These are phyloP conservation scores for Torrubiella hemipterigena DNA, from an alignment of 2,329 filamentous ascomycete species.

Conservation along the genomic window DNA sequence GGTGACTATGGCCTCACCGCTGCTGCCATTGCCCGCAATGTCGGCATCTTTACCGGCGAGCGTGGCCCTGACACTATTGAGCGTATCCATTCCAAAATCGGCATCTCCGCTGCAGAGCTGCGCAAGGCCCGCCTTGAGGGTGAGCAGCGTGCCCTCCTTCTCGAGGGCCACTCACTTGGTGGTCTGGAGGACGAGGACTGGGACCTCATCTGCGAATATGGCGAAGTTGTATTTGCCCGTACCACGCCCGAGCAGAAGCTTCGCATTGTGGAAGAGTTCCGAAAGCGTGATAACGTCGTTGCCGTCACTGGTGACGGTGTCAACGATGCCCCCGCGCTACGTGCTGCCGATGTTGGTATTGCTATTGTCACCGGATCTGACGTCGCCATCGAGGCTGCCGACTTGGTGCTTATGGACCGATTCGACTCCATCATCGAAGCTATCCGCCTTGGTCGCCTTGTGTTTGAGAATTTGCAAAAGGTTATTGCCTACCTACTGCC, in stretches of 20 bases:
- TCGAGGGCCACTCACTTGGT: conserved; percentile 47
- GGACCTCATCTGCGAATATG: conserved; percentile 33
- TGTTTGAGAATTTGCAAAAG: conserved; percentile 29
- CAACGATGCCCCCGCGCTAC: conserved; percentile 54
- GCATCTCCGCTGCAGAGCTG: conserved; percentile 8
- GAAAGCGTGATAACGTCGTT: conserved; percentile 44
- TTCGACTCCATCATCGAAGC: conserved; percentile 61
- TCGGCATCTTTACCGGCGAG: conserved; percentile 45
- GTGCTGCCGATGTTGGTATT: conserved; percentile 57
- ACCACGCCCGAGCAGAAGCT: conserved; percentile 61
- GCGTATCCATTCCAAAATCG: conserved; percentile 9
- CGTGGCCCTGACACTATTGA: conserved; percentile 27
- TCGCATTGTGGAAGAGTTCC: conserved; percentile 58
- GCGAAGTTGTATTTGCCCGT: conserved; percentile 55
- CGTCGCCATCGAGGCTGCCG: conserved; percentile 51
- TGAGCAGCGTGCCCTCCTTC: conserved; percentile 14
- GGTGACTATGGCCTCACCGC: conserved; percentile 42
- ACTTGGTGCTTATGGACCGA: conserved; percentile 57
- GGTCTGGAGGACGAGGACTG: conserved; percentile 36
- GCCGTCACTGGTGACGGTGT: conserved; percentile 67
- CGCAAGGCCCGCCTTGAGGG: conserved; percentile 10
- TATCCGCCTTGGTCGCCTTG: conserved; percentile 32
- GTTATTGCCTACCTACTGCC: conserved; percentile 33
- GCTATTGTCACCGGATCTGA: conserved; percentile 53
- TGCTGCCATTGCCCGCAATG: conserved; percentile 52